A percentile compares a stretch with the other conserved stretches of the same genome.
phyloP scores from a whole-genome alignment of 2,329 filamentous ascomycete species.

The Blumeriella jaapii region DNA sequence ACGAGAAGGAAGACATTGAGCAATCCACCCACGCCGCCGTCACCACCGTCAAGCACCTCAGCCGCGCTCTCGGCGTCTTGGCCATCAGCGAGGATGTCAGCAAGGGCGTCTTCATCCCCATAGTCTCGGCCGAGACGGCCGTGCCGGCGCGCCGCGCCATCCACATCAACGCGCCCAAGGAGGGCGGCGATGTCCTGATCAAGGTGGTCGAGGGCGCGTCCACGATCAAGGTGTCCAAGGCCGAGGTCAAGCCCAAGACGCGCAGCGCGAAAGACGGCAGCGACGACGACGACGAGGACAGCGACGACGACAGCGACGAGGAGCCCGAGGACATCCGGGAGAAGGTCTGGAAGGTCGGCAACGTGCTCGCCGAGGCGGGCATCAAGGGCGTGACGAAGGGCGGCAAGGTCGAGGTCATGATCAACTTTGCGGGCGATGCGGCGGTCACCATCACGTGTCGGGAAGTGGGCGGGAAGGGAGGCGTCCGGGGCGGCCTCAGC shows the following conservation, averaged over 20 bases:
- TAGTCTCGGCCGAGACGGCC: conserved; percentile 78
- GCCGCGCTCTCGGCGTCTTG: conserved; percentile 79
- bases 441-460: conserved; percentile 68
- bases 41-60: conserved; percentile 83
- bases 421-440: conserved; percentile 76
- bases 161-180: conserved; percentile 63
- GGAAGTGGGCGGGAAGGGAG: conserved; percentile 53
- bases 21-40: conserved; percentile 94
- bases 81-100: conserved; percentile 46
- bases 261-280: conserved; percentile 46
- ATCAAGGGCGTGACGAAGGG: conserved; percentile 78
- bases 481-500: conserved; percentile 24
- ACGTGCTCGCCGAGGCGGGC: conserved; percentile 72
- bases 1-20: conserved; percentile 85
- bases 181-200: conserved; percentile 78
- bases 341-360: conserved; percentile 85
- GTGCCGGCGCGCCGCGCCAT: conserved; percentile 79
- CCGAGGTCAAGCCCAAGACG: conserved; percentile 63
- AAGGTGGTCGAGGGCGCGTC: conserved; percentile 79
- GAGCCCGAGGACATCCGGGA: conserved; percentile 81
- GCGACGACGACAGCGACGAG: conserved; percentile 57
- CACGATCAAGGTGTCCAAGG: conserved; percentile 88
- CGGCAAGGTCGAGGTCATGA: conserved; percentile 83
- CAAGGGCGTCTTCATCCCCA: conserved; percentile 63
- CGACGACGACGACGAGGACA: conserved; percentile 44